Base-by-base conservation (phyloP, 2,329 filamentous ascomycete genomes). In the Talaromyces islandicus region DNA sequence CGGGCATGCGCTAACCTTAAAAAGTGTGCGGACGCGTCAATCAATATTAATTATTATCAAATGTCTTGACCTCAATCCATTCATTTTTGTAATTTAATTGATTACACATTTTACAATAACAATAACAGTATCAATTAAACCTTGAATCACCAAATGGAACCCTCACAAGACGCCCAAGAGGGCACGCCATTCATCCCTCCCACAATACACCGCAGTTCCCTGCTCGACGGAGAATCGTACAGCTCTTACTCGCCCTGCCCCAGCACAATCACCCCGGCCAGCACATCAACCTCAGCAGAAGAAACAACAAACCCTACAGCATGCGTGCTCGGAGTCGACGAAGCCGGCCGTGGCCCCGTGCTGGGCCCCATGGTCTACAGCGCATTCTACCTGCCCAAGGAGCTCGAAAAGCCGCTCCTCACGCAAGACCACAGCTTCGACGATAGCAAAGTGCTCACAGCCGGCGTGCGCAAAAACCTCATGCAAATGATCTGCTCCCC, bases 291-390 rank as follows among this genome's bases (percentile, higher is more conserved):
- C 11, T 57, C 64, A 19, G 54, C 63, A 11, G 64, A 70, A 2
- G 71, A 73, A 50, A 68, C 76, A 4, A 63, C 70, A 72, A 67
- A 75, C 14, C 71, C 73, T 51, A 83, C 80, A 60, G 83, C 86
- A 70, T 94, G 90, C 75, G 88, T 89, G 21, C 82, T 97, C 24
- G 93, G 93, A 63, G 88, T 97, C 56, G 93, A 97, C 74, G 93
- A 97, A 80, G 93, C 93, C 66, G 93, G 93, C 52, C 86, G 93
- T 69, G 93, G 93, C 1, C 93, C 93, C 25, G 93, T 97, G n/a
- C 84, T 97, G 12, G 93, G 83, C 27, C 86, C 85, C 19, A 88
- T 87, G 86, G 84, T 88, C 57, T 88, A 88, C 72, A 83, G 80
- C 54, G 78, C 85, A 35, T 90, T 95, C 65, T 95, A 95, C 56